Evolutionary conservation across 192 early-diverging fungal species (phyloP).

Genomic region (Backusella liffmaniae): DNA sequence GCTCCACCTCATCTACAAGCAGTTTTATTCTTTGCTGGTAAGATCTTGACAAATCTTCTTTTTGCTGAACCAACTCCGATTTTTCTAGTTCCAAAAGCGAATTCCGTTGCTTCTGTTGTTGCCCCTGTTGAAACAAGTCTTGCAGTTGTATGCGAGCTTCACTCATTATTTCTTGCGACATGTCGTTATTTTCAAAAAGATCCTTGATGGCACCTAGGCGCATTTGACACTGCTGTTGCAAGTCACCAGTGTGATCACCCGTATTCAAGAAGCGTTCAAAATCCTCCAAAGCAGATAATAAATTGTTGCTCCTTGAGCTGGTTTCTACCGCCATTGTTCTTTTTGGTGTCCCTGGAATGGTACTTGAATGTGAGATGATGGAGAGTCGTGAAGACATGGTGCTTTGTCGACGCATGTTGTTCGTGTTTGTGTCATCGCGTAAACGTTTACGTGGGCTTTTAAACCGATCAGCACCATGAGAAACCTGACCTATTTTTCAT

Average conservation of each 20-base stretch:
- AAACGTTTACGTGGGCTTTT: constrained; percentile 1
- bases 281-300: neutral
- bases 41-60: neutral
- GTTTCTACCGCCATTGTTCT: neutral
- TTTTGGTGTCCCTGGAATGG: neutral
- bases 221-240: neutral
- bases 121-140: neutral
- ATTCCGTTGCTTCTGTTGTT: neutral
- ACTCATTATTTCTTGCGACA: neutral
- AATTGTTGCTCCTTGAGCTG: neutral
- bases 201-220: neutral
- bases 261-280: neutral
- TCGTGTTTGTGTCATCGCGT: neutral
- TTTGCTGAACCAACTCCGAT: neutral
- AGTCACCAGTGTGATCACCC: neutral
- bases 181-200: neutral
- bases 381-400: neutral
- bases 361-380: neutral
- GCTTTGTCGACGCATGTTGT: neutral
- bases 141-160: neutral
- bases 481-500: neutral
- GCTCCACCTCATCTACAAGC: neutral
- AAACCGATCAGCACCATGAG: neutral
- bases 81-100: neutral
- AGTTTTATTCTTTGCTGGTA: neutral